phyloP scores from a whole-genome alignment of 2,329 filamentous ascomycete genomes.

The Karstenula rhodostoma region DNA sequence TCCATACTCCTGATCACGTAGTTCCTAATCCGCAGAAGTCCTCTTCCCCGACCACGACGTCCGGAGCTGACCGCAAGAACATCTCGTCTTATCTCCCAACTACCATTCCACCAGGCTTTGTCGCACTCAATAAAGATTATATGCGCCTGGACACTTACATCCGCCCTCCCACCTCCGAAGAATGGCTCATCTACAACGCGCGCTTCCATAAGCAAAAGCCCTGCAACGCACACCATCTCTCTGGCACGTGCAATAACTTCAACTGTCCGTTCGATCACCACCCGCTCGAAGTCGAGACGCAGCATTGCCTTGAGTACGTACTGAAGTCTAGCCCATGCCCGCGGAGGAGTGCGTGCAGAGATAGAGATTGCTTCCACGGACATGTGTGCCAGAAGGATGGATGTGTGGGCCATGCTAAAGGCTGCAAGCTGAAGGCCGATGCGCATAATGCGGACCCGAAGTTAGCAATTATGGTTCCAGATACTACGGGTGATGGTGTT shows the following conservation, averaged over 20 bases:
- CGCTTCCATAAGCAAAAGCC: conserved; percentile 51
- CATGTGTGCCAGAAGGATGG: conserved; percentile 54
- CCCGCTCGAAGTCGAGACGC: conserved; percentile 49
- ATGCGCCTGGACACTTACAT: conserved; percentile 59
- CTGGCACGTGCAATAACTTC: conserved; percentile 45
- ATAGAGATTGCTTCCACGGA: conserved; percentile 55
- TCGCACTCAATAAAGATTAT: conserved; percentile 58
- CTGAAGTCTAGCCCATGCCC: conserved; percentile 55
- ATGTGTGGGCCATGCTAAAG: conserved; percentile 30
- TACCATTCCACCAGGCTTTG: conserved; percentile 29
- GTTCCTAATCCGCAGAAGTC: neutral
- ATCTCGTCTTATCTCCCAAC: conserved; percentile 29
- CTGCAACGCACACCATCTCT: conserved; percentile 60
- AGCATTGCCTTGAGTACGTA: conserved; percentile 56
- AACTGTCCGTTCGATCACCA: conserved; percentile 58
- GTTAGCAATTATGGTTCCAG: conserved; percentile 31
- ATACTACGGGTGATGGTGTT: conserved; percentile 4
- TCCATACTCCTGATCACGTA: conserved; percentile 20
- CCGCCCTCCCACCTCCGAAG: conserved; percentile 46
- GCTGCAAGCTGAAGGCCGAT: conserved; percentile 36
- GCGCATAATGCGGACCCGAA: conserved; percentile 32
- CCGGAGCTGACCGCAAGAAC: conserved; percentile 18
- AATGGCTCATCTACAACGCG: conserved; percentile 51
- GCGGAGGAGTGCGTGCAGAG: conserved; percentile 52
- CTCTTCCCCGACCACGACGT: neutral